A percentile compares a stretch with the other conserved stretches of the same genome.
Conservation (phyloP, 371 early-diverging fungal species). For the Phascolomyces articulosus region DNA sequence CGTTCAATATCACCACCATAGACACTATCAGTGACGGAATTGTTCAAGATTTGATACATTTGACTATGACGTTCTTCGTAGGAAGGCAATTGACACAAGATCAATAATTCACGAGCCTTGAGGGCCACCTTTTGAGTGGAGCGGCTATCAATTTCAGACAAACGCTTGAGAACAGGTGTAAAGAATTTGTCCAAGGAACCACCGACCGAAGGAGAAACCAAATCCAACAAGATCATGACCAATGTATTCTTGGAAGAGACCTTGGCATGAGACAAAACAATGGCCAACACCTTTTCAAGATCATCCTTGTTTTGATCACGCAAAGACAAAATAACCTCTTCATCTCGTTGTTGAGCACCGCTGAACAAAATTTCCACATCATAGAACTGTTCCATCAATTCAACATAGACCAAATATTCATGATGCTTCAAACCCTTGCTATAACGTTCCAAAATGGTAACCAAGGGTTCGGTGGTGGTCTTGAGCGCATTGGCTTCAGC, state of each 20-base stretch:
- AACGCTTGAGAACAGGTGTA: conserved; percentile 77
- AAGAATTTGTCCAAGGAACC: conserved; percentile 76
- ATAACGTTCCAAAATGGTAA: conserved; percentile 70
- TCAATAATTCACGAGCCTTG: conserved; percentile 91
- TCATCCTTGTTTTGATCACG: conserved; percentile 88
- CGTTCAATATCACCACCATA: conserved; percentile 75
- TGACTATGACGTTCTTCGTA: conserved; percentile 86
- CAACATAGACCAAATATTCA: conserved; percentile 72
- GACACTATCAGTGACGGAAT: conserved; percentile 79
- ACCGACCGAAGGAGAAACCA: conserved; percentile 67
- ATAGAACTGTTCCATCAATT: conserved; percentile 84
- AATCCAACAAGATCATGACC: conserved; percentile 77
- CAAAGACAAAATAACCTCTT: conserved; percentile 83
- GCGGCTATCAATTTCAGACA: conserved; percentile 82
- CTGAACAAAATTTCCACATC: conserved; percentile 86
- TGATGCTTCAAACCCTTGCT: conserved; percentile 77
- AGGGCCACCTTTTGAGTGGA: conserved; percentile 87
- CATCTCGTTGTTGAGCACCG: conserved; percentile 70
- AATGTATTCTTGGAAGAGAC: conserved; percentile 79
- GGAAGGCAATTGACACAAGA: conserved; percentile 92
- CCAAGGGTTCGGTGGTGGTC: conserved; percentile 68
- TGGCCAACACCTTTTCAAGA: conserved; percentile 73
- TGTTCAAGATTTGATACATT: conserved; percentile 83
- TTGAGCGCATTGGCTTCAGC: conserved; percentile 68
- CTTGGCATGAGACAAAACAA: conserved; percentile 86